These are phyloP conservation scores for Grosmannia clavigera DNA, from an alignment of 2,329 filamentous ascomycete genomes.

Conservation along the genomic window DNA sequence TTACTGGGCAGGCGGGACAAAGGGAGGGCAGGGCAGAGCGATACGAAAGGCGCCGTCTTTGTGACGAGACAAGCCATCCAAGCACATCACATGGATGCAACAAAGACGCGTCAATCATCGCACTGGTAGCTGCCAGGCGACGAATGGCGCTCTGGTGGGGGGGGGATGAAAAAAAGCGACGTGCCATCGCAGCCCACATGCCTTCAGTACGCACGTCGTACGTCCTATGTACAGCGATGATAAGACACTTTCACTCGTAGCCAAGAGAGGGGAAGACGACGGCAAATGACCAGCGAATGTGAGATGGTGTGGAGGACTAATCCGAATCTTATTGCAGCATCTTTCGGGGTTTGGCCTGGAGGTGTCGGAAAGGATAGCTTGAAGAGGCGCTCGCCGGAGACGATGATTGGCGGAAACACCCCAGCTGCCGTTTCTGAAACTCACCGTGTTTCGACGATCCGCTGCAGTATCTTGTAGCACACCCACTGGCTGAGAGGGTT, in stretches of 20 bases:
- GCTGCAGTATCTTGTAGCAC: neutral
- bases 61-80: neutral
- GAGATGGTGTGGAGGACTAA: neutral
- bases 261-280: neutral
- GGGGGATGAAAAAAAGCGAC: too few species aligned
- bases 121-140: neutral
- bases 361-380: neutral
- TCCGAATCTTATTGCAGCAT: neutral
- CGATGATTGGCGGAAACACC: neutral
- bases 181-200: too few species aligned
- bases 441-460: conserved; percentile 6
- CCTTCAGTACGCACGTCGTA: too few species aligned
- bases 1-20: neutral
- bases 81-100: neutral
- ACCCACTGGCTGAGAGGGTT: neutral
- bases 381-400: neutral
- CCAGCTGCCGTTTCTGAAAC: conserved; percentile 3
- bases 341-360: neutral
- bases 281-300: neutral
- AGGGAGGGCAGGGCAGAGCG: neutral
- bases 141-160: neutral
- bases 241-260: too few species aligned
- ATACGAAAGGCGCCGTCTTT: neutral
- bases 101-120: neutral
- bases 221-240: too few species aligned